Evolutionary conservation across 129 eudicot species (phyloP).

Genomic region (Lactuca sativa): DNA sequence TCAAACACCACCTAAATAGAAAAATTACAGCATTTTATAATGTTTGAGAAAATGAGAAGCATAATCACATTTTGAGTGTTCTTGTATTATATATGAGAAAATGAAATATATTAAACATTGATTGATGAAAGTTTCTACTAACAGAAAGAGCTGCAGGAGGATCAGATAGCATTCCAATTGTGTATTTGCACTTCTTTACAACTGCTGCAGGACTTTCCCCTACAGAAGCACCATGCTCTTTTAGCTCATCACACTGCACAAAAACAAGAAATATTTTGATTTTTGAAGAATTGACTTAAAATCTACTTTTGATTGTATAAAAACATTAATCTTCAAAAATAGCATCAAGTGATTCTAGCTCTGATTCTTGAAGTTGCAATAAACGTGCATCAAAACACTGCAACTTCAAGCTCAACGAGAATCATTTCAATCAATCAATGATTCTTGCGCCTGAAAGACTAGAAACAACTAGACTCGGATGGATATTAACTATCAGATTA

Average conservation of each 20-base stretch:
- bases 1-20: conserved; percentile 75
- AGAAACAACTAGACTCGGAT: neutral
- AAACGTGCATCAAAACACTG: too few relatives aligned
- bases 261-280: neutral
- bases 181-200: conserved; percentile 87
- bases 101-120: neutral
- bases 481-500: neutral
- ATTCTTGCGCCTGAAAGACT: neutral
- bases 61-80: neutral
- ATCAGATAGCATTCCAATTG: conserved; percentile 93
- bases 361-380: too few relatives aligned
- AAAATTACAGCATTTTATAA: neutral
- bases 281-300: neutral
- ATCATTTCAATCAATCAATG: neutral
- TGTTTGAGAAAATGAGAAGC: neutral
- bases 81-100: neutral
- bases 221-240: conserved; percentile 83
- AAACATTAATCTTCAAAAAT: neutral
- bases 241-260: conserved; percentile 83
- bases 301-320: too few relatives aligned
- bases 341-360: neutral
- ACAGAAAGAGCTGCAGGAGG: conserved; percentile 96
- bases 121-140: conserved; percentile 28
- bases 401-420: neutral
- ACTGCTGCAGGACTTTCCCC: conserved; percentile 89